Evolutionary conservation across 106 monocot genomes (phyloP).

Genomic region (Posidonia australis): DNA sequence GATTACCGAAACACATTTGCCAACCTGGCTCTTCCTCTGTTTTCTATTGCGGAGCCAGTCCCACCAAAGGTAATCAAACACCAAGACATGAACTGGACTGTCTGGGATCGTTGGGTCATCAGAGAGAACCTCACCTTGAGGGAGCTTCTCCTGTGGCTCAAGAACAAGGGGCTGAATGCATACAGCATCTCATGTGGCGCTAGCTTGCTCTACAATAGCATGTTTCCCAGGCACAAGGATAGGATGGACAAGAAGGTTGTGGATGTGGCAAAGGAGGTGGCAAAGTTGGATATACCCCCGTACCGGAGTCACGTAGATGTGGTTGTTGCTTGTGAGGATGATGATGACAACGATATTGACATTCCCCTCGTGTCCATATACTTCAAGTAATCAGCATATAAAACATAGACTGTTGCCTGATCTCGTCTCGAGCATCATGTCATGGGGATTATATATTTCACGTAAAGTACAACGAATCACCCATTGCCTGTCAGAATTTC

Average conservation of each 20-base stretch:
- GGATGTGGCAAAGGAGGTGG: slow-evolving; percentile 57
- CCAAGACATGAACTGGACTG: slow-evolving; percentile 62
- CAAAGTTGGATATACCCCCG: slow-evolving; percentile 53
- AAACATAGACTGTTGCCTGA: too few species aligned
- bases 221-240: slow-evolving; percentile 74
- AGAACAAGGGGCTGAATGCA: slow-evolving; percentile 50
- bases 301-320: slow-evolving; percentile 64
- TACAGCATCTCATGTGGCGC: slow-evolving; percentile 78
- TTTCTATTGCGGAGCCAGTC: slow-evolving; percentile 78
- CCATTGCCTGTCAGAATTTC: too few species aligned
- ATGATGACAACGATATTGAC: slow-evolving; percentile 69
- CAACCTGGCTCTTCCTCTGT: slow-evolving; percentile 76
- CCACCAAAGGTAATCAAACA: slow-evolving; percentile 64
- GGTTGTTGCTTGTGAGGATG: slow-evolving; percentile 85
- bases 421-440: too few species aligned
- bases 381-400: slow-evolving; percentile 55
- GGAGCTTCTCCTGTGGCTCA: slow-evolving; percentile 70
- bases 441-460: too few species aligned
- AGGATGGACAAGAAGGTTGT: slow-evolving; percentile 66
- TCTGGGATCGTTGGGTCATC: slow-evolving; percentile 86
- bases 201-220: slow-evolving; percentile 67
- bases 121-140: slow-evolving; percentile 52
- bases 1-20: slow-evolving; percentile 92
- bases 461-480: too few species aligned
- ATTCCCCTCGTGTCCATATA: slow-evolving; percentile 75